These are phyloP conservation scores for Colletotrichum melonis DNA, from an alignment of 2,329 filamentous ascomycete species.

Conservation along the genomic window DNA sequence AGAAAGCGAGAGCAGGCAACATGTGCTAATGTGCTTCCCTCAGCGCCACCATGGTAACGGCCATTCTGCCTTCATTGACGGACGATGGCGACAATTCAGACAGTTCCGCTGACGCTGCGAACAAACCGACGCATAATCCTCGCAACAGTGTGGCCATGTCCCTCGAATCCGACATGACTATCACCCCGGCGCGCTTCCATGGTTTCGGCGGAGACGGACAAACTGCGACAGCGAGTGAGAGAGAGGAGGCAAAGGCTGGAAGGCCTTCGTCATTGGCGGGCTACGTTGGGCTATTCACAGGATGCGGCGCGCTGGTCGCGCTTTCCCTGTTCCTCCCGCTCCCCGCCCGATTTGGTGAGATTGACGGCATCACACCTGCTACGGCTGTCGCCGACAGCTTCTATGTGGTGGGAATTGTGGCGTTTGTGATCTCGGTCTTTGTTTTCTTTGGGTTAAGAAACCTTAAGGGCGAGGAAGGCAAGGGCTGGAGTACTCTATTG, in stretches of 20 bases:
- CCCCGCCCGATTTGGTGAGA: conserved; percentile 80
- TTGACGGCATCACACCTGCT: conserved; percentile 77
- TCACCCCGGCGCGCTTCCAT: conserved; percentile 73
- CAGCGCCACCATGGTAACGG: conserved; percentile 94
- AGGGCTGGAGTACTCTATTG: conserved; percentile 74
- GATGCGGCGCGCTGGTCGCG: conserved; percentile 89
- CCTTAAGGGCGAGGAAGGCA: conserved; percentile 79
- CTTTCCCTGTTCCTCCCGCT: conserved; percentile 86
- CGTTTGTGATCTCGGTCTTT: conserved; percentile 77
- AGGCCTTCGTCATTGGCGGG: conserved; percentile 78
- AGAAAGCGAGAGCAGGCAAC: neutral
- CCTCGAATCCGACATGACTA: conserved; percentile 79
- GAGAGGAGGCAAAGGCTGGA: conserved; percentile 44
- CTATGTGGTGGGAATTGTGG: conserved; percentile 82
- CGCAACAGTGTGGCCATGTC: conserved; percentile 73
- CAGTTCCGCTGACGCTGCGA: conserved; percentile 40
- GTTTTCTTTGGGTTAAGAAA: conserved; percentile 83
- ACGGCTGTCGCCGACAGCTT: conserved; percentile 86
- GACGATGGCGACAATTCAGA: conserved; percentile 55
- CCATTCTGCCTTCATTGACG: conserved; percentile 82
- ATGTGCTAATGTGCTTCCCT: neutral
- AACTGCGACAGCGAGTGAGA: neutral
- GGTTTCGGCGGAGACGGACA: conserved; percentile 46
- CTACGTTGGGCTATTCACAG: conserved; percentile 91
- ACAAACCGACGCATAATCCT: conserved; percentile 52